Percentiles rank a stretch among this genome's conserved stretches.
Conservation (phyloP, 805 yeast genomes). For the Jamesozyma gamospora region DNA sequence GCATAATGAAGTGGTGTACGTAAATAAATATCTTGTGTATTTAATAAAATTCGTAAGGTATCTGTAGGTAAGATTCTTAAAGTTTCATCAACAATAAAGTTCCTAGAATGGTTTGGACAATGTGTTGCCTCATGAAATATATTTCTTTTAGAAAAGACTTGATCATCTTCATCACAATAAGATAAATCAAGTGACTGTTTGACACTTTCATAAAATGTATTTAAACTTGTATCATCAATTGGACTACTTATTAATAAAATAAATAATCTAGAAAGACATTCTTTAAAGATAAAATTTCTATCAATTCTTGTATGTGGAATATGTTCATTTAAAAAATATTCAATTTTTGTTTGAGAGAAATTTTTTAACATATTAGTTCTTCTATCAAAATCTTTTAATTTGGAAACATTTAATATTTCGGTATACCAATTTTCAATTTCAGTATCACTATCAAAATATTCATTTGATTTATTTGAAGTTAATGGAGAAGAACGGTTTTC, state of each 20-base stretch:
- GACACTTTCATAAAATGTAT: slow-evolving; percentile 33
- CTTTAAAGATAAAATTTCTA: slow-evolving; percentile 14
- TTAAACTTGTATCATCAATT: slow-evolving; percentile 47
- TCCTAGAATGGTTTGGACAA: slow-evolving; percentile 20
- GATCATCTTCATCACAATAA: slow-evolving; percentile 49
- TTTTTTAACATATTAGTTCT: slow-evolving; percentile 14
- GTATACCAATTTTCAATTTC: slow-evolving; percentile 29
- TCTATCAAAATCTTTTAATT: slow-evolving; percentile 23
- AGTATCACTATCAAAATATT: slow-evolving; percentile 8
- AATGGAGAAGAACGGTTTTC: neutral
- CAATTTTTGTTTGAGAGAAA: slow-evolving; percentile 21
- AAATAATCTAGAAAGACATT: slow-evolving; percentile 56
- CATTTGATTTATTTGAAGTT: neutral
- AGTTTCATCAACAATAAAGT: slow-evolving; percentile 30
- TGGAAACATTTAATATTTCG: slow-evolving; percentile 26
- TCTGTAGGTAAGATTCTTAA: slow-evolving; percentile 13
- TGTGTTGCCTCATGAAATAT: slow-evolving; percentile 61
- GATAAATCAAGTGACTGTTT: slow-evolving; percentile 44
- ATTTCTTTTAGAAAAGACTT: slow-evolving; percentile 50
- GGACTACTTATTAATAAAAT: slow-evolving; percentile 53
- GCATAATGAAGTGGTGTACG: slow-evolving; percentile 85
- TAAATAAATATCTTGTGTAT: slow-evolving; percentile 54
- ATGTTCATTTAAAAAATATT: slow-evolving; percentile 6
- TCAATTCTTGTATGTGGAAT: slow-evolving; percentile 12
- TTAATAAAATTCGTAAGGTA: slow-evolving; percentile 21